Percentiles rank a stretch among this genome's conserved stretches.
Conservation (phyloP, 768 basidiomycete species). For the Collybia nuda region DNA sequence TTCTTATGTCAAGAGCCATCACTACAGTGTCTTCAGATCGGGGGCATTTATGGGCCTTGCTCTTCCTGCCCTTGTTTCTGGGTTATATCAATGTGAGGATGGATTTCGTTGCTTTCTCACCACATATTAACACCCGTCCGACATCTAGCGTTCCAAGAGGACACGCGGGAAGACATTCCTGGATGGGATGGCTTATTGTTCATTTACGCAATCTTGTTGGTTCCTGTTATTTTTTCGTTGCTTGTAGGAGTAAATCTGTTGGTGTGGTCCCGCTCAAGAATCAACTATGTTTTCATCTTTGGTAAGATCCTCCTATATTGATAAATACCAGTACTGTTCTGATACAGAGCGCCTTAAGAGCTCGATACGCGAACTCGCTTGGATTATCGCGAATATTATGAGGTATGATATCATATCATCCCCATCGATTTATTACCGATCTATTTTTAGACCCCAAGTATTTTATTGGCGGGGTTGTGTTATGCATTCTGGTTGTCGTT, state of each 20-base stretch:
- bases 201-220: conserved; percentile 70
- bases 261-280: conserved; percentile 72
- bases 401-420: conserved; percentile 28
- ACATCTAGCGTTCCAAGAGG: conserved; percentile 50
- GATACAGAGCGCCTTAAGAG: conserved; percentile 38
- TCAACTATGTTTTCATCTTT: conserved; percentile 95
- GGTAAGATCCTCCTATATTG: conserved; percentile 42
- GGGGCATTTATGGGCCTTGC: conserved; percentile 74
- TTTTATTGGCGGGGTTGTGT: conserved; percentile 71
- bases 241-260: conserved; percentile 83
- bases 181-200: conserved; percentile 75
- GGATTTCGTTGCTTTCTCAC: not conserved
- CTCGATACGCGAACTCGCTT: conserved; percentile 68
- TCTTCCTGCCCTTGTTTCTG: conserved; percentile 64
- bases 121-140: not conserved
- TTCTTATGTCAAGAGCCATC: conserved; percentile 52
- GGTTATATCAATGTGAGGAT: conserved; percentile 56
- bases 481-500: conserved; percentile 89
- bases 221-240: conserved; percentile 75
- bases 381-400: conserved; percentile 75
- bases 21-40: conserved; percentile 72
- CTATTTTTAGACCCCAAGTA: conserved; percentile 65
- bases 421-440: not conserved
- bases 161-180: conserved; percentile 54
- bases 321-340: not conserved